A percentile compares a stretch with the other conserved stretches of the same genome.
Conservation (phyloP, 192 early-diverging fungal genomes). For the Coemansia furcata region DNA sequence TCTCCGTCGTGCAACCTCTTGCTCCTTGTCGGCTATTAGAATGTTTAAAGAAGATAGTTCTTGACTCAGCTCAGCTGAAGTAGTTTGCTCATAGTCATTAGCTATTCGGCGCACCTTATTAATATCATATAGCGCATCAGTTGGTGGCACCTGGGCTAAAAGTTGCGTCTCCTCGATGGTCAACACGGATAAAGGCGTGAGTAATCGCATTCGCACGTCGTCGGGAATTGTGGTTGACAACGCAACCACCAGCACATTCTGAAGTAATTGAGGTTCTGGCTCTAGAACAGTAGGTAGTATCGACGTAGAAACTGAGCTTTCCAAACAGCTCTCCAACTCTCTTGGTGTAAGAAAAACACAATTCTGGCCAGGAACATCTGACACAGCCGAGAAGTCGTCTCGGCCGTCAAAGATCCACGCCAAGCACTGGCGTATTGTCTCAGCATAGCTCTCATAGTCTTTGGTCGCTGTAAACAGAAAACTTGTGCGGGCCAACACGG, state of each 20-base stretch:
- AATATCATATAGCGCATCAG: neutral
- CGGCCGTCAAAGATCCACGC: neutral
- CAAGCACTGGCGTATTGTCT: conserved; percentile 13
- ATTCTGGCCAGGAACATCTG: neutral
- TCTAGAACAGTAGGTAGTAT: neutral
- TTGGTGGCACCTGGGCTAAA: neutral
- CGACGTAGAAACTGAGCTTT: neutral
- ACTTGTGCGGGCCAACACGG: conserved; percentile 1
- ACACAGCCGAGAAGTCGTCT: neutral
- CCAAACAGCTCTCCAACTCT: neutral
- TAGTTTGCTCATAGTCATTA: neutral
- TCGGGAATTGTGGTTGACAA: conserved; percentile 6
- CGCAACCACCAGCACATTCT: conserved; percentile 22
- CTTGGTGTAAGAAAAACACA: neutral
- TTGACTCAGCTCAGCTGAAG: conserved; percentile 1
- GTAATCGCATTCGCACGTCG: neutral
- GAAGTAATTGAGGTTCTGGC: conserved; percentile 29
- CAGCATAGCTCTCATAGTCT: neutral
- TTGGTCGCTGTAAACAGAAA: conserved; percentile 3
- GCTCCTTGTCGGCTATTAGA: conserved; percentile 13
- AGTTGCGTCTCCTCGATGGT: neutral
- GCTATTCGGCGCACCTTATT: conserved; percentile 23
- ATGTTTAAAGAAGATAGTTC: conserved; percentile 24
- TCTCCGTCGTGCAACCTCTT: conserved; percentile 23
- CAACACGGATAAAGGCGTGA: conserved; percentile 16